Base-by-base conservation (phyloP, 2,329 filamentous ascomycete species). In the Lecanicillium sp. region DNA sequence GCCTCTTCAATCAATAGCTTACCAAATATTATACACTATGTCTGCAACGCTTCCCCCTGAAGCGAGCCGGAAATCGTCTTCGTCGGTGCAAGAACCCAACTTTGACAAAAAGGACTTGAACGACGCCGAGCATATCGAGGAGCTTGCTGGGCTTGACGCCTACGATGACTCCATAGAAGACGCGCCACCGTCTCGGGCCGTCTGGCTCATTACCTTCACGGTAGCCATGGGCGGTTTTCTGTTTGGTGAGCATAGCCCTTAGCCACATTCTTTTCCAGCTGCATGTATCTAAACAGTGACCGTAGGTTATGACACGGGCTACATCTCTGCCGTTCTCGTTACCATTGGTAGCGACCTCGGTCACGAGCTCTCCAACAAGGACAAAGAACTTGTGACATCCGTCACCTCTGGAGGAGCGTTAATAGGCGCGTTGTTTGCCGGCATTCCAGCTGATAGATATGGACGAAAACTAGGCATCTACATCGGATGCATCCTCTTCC, bases 361-460 rank as follows among this genome's bases (percentile, higher is more conserved):
- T 13, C 35, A 18, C 7, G 48, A 45, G 6, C 32, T 52, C 22
- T 25, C 22, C 22, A 7, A 6, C 6, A 25, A 25, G 22, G 68
- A 74, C 43, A 64, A 69, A 44, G 69, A 74, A 45, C 55, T 74
- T 19, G 62, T 74, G 27, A 74, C 71, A 1, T 72, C 70, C 0
- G 59, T 74, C 14, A 70, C 64, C 15, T 69, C 65, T 6, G 69
- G 64, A 1, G 52, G 52, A 29, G 52, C 52, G 13, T 49, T 55
- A 7, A 38, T 55, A 6, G 52, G 52, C 8, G 52, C 52, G 19
- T 47, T 55, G n/a, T 47, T 55, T 19, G 52, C 52, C 11, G 53
- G 52, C 18, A 36, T 45, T 0, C 46, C 49, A 4, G 53, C 51
- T 2, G 52, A 55, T 33, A 44, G 45, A 4, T 54, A 49, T 28